Evolutionary conservation across 176 grass and related monocot species (phyloP), one percentile per base, ranked within the genome.

Genomic region (Aegilops bicornis): DNA sequence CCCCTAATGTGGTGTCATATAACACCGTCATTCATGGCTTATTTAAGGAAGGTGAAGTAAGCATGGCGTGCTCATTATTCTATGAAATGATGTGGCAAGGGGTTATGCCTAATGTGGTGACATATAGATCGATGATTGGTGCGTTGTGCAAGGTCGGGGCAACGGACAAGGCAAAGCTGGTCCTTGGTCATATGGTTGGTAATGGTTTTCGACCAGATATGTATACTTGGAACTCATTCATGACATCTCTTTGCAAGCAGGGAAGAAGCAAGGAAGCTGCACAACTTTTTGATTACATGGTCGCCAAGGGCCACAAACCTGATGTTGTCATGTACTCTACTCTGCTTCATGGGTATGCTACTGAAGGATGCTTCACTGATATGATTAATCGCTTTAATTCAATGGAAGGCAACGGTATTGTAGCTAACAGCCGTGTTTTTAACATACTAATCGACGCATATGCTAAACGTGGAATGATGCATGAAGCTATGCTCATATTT

Each of bases 1-100:
- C 66, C 66, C 31, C 16, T 10, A 5, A 61, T 23, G 86, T 83
- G 60, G 27, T 88, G 68, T 23, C 66, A 3, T 90, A 82, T 50
- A 86, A 11, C 54, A 69, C 59, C 1, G 42, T 90, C 54, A 72
- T 90, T 36, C 5, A 45, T 0, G 70, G 70, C 5, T 45, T 73
- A 4, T 43, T 6, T 15, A 45, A 43, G 12, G 70, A 73, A 73
- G 70, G 70, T 0, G n/a, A 73, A 45, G 12, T 25, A 45, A 72
- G 69, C 69, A 42, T 23, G 69, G 69, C 69, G 4, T 42, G 69
- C 20, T 2, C n/a, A 22, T 10, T 40, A 1, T 23, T 72, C 69
- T 19, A 72, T 13, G 36, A 72, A 5, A 40, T 72, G 69, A 3
- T 23, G 10, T 10, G 4, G 33, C 19, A 71, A 23, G 20, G 22